phyloP scores from a whole-genome alignment of 495 filamentous ascomycete species.

The Aspergillus kassunensis region DNA sequence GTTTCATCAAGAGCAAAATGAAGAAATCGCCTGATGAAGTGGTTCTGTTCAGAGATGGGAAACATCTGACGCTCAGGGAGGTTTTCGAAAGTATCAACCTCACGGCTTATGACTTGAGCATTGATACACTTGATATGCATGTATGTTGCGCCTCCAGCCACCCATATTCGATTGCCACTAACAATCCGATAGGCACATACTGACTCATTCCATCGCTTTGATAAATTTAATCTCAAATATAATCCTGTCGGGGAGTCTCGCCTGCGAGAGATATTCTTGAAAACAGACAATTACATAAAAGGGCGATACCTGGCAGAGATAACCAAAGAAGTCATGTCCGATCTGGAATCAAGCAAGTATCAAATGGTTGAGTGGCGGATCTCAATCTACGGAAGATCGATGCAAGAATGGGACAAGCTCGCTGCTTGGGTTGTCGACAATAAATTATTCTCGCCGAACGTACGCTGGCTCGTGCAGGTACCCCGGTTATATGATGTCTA shows the following conservation, averaged over 20 bases:
- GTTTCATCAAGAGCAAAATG: constrained; percentile 99
- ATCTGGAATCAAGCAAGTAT: constrained; percentile 97
- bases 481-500: constrained; percentile 95
- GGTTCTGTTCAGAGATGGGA: constrained; percentile 89
- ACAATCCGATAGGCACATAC: constrained; percentile 69
- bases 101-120: constrained; percentile 95
- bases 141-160: constrained; percentile 43
- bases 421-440: constrained; percentile 99
- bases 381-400: constrained; percentile 86
- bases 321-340: constrained; percentile 96
- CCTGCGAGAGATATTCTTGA: constrained; percentile 91
- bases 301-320: constrained; percentile 96
- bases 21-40: constrained; percentile 94
- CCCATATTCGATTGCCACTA: constrained; percentile 2
- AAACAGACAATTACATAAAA: constrained; percentile 96
- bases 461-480: constrained; percentile 95
- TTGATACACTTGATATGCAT: constrained; percentile 99
- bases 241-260: constrained; percentile 96
- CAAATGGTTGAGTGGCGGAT: constrained; percentile 99
- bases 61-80: constrained; percentile 82
- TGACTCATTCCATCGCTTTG: constrained; percentile 97
- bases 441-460: constrained; percentile 94
- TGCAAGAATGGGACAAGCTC: constrained; percentile 97
- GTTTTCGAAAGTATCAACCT: constrained; percentile 97
- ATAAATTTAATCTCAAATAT: constrained; percentile 99